phyloP scores from a whole-genome alignment of 257 asterid species.

The Solanum stenotomum region DNA sequence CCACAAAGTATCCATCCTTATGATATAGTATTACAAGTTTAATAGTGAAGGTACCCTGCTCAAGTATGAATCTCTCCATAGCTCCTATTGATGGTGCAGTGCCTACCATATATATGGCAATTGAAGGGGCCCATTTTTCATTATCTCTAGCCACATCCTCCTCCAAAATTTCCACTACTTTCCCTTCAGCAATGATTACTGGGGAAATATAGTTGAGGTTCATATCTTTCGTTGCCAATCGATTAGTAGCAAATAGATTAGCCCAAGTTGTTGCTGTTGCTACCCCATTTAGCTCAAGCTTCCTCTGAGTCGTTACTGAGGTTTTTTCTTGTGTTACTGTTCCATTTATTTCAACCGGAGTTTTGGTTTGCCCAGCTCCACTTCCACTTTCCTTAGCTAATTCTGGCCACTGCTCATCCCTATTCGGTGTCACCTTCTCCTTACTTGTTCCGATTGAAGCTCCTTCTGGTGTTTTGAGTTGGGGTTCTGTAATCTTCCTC shows the following conservation, averaged over 20 bases:
- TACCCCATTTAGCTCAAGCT: not conserved
- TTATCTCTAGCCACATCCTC: not conserved
- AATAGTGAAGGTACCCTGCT: not conserved
- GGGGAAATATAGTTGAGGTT: no score
- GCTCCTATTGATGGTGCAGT: not conserved
- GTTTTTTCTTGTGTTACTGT: not conserved
- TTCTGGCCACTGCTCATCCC: not conserved
- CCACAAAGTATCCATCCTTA: no score
- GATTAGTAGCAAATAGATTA: not conserved
- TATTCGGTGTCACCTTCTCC: not conserved
- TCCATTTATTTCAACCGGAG: no score
- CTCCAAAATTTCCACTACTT: no score
- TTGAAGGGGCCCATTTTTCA: not conserved
- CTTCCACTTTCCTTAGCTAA: not conserved
- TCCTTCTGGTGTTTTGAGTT: not conserved
- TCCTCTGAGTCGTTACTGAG: not conserved
- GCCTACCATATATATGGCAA: not conserved
- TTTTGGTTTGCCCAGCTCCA: not conserved
- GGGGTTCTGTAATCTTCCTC: not conserved
- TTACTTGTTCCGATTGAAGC: no score
- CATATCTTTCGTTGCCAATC: not conserved
- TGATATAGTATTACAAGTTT: not conserved
- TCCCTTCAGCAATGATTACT: no score
- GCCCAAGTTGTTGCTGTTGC: not conserved
- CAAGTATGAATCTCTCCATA: not conserved